These are phyloP conservation scores for Fonsecaea monophora DNA, from an alignment of 2,329 filamentous ascomycete species.

Conservation along the genomic window DNA sequence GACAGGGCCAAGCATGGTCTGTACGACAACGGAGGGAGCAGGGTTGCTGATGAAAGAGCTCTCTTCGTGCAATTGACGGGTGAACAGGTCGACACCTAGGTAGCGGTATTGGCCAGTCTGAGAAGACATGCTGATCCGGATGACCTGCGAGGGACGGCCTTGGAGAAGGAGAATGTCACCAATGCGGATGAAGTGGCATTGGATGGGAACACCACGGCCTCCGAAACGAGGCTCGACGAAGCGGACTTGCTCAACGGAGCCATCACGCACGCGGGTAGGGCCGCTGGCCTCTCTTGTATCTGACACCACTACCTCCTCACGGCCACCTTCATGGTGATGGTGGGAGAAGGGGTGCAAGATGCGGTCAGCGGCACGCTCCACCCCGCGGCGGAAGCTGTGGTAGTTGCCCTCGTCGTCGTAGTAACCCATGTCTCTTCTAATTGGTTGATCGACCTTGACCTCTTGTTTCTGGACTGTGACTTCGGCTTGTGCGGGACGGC, in stretches of 20 bases:
- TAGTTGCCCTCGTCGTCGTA: conserved; percentile 80
- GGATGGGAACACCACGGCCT: conserved; percentile 74
- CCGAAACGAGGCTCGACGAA: conserved; percentile 59
- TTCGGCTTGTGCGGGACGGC: conserved; percentile 37
- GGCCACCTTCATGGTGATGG: conserved; percentile 49
- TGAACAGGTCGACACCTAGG: conserved; percentile 99
- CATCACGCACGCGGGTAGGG: conserved; percentile 53
- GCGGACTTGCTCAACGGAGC: conserved; percentile 56
- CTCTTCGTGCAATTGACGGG: conserved; percentile 99
- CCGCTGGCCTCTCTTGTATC: conserved; percentile 50
- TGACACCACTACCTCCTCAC: conserved; percentile 50
- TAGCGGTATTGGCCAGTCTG: conserved; percentile 99
- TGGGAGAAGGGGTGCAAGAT: conserved; percentile 69
- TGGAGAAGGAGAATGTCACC: conserved; percentile 99
- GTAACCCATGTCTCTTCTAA: conserved; percentile 71
- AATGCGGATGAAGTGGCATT: conserved; percentile 99
- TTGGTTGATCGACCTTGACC: conserved; percentile 58
- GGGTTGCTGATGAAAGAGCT: conserved; percentile 97
- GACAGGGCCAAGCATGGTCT: conserved; percentile 98
- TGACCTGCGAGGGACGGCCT: conserved; percentile 99
- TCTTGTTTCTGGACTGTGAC: conserved; percentile 49
- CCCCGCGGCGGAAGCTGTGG: conserved; percentile 75
- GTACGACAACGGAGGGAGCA: conserved; percentile 92
- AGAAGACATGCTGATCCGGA: conserved; percentile 97
- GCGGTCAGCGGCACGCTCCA: conserved; percentile 70